These are phyloP conservation scores for Alternaria sp. DNA, from an alignment of 2,329 filamentous ascomycete species.

Conservation along the genomic window DNA sequence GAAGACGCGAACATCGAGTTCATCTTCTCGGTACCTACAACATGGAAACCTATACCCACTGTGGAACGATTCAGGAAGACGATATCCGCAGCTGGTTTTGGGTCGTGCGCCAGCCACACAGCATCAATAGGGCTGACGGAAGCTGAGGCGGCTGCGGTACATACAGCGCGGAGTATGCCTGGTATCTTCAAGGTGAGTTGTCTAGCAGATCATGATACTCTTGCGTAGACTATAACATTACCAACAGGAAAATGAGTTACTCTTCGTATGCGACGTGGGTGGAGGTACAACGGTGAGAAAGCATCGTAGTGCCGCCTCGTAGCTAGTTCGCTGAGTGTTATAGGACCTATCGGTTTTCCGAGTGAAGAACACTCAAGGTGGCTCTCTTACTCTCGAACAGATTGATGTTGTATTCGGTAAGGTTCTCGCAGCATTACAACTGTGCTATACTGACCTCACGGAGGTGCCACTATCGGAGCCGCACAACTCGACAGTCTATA, in stretches of 20 bases:
- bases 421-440: background rate
- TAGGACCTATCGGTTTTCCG: constrained; percentile 36
- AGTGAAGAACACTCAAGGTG: constrained; percentile 30
- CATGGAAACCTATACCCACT: constrained; percentile 58
- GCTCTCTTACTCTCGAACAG: constrained; percentile 36
- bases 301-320: background rate
- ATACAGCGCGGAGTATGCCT: constrained; percentile 46
- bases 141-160: constrained; percentile 60
- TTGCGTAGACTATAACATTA: background rate
- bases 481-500: constrained; percentile 42
- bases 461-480: constrained; percentile 49
- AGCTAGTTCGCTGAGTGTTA: background rate
- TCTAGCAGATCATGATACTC: background rate
- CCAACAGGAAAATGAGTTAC: constrained; percentile 46
- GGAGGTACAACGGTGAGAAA: constrained; percentile 53
- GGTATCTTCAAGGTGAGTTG: constrained; percentile 29
- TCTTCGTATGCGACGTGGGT: constrained; percentile 59
- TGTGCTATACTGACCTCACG: constrained; percentile 18
- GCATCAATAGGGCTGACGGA: constrained; percentile 58
- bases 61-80: constrained; percentile 60
- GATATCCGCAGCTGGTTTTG: constrained; percentile 58
- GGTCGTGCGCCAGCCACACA: constrained; percentile 44
- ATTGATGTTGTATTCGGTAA: constrained; percentile 46
- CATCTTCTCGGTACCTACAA: constrained; percentile 64
- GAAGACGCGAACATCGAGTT: constrained; percentile 56